Evolutionary conservation across 768 basidiomycete species (phyloP).

Genomic region (Phaeolepiota aurea): DNA sequence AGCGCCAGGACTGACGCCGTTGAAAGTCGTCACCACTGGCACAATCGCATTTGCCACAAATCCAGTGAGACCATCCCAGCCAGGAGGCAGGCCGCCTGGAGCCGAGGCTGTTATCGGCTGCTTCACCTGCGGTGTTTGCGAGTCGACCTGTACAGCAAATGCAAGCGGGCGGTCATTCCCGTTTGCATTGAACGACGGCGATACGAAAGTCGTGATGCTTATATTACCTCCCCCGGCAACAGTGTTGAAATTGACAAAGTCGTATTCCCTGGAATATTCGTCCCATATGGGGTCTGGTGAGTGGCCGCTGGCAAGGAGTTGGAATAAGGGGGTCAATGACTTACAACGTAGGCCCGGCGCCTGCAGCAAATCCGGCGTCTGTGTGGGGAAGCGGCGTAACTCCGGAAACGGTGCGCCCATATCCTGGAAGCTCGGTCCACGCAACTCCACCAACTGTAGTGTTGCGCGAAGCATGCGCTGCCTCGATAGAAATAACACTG

Average conservation of each 20-base stretch:
- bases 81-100: conserved; percentile 35
- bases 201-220: conserved; percentile 37
- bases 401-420: conserved; percentile 52
- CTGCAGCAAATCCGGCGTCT: conserved; percentile 49
- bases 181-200: conserved; percentile 46
- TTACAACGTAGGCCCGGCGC: conserved; percentile 54
- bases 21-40: conserved; percentile 27
- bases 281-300: no score
- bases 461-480: conserved; percentile 46
- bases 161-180: conserved; percentile 40
- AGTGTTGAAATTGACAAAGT: conserved; percentile 55
- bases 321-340: conserved; percentile 9
- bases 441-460: conserved; percentile 38
- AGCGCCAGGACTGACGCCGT: conserved; percentile 34
- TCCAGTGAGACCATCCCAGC: conserved; percentile 39
- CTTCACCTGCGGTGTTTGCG: conserved; percentile 26
- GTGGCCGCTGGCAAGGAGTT: no score
- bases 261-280: conserved; percentile 40
- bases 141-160: conserved; percentile 44
- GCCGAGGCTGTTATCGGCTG: conserved; percentile 38
- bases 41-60: conserved; percentile 49
- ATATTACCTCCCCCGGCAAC: conserved; percentile 30
- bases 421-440: conserved; percentile 53
- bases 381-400: conserved; percentile 51
- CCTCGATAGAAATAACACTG: conserved; percentile 60